Base-by-base conservation (phyloP, 2,329 filamentous ascomycete species). In the Davidsoniella eucalypti region DNA sequence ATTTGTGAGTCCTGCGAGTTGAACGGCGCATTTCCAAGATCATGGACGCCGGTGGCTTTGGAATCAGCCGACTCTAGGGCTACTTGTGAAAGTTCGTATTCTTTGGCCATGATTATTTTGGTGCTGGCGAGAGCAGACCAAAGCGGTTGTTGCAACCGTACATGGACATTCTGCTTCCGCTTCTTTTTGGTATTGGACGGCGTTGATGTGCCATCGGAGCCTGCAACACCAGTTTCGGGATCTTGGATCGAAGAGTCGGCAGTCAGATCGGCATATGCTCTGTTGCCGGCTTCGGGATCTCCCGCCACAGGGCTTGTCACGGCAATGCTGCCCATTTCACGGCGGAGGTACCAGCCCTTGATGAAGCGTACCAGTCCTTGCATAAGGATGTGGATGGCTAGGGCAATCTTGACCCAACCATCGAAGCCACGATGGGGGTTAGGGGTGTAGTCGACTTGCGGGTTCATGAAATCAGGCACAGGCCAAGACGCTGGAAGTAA, bases 41-140 rank as follows among this genome's bases (percentile, higher is more conserved):
- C 82, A 65, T 86, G 80, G 61, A 82, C 79, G 60, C 86, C 82
- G 60, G 80, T 85, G 58, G 80, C 79, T 61, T 84, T 82, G 57
- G 83, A 80, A 59, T 82, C 82, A 29, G 76, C 78, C 47, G 80
- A 82, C 65, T 87, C 84, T 50, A 77, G 76, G 54, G 82, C 75
- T 52, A 81, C 79, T 62, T 84, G 80, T 56, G 84, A 90, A 62
- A 93, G 76, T 66, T 87, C 83, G 58, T 86, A 85, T 65, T 87
- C 88, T 68, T 94, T 92, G 61, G 93, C 81, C 67, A 94, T 87
- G 58, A 92, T 90, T 62, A 95, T 88, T 72, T 95, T 95, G 61
- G 88, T 94, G 67, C 87, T 94, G 47, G 88, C 88, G 58, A 95
- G 76, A 44, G 88, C 88, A 56, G 88, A 87, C 88, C 88, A 95